Base-by-base conservation (phyloP, 345 rosid species). In the Leavenworthia alabamica region DNA sequence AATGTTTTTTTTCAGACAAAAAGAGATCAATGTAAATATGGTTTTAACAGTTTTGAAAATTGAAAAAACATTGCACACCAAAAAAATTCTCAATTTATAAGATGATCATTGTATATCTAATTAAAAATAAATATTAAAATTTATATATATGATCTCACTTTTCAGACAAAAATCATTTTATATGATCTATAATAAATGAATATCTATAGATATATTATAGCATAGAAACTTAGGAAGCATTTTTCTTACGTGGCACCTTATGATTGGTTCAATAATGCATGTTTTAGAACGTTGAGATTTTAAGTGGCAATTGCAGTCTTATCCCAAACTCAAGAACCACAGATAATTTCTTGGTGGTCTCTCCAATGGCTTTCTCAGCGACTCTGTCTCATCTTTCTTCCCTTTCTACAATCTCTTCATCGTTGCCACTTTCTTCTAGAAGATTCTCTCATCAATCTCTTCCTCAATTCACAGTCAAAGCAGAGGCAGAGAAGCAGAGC, bases 311-410 rank as follows among this genome's bases (percentile, higher is more conserved):
- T 33, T 43, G 40, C 14, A n/a, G 67, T 68, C 73, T 68, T 68
- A 68, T 68, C 73, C 24, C 46, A 56, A 44, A 54, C 10, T 13
- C 28, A 40, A 8, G 50, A 16, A 49, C 39, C 60, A 28, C 50
- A 40, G 12, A 40, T 13, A 12, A 0, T 60, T 40, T 64, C 40
- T 27, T 27, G n/a, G 60, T 28, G 44, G 68, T 40, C 63, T 47
- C 62, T 55, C 54, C 73, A 67, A 84, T 86, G 90, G 96, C 90
- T 14, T 85, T 81, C 72, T 80, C 87, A 61, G 61, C 77, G 9
- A 56, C 78, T 44, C 28, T 76, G 51, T 67, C 84, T 54, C 85
- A 71, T 13, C 57, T 47, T 70, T 44, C 79, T 6, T 48, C 78
- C 4, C 75, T 80, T 39, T 61, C 78, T 0, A 60, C 55, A 28